phyloP scores from a whole-genome alignment of 2,329 filamentous ascomycete species.

The Aureobasidium leucospermi region DNA sequence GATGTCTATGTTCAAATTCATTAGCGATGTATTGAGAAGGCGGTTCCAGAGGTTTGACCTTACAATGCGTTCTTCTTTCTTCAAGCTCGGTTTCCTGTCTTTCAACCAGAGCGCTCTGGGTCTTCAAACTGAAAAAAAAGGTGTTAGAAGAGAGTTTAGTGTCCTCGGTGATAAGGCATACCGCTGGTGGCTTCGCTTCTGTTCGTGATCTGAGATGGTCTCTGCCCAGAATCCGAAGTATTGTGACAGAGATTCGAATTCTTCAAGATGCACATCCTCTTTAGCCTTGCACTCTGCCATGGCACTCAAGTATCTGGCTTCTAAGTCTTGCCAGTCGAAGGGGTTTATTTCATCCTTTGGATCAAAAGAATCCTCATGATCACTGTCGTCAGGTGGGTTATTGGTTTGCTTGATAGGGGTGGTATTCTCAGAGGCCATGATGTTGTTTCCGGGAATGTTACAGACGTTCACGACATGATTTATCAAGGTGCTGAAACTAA shows the following conservation, averaged over 20 bases:
- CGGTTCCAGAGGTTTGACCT: constrained; percentile 28
- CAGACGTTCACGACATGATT: too few species aligned
- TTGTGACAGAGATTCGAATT: constrained; percentile 46
- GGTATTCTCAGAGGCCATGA: neutral
- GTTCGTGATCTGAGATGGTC: constrained; percentile 63
- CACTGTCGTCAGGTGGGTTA: neutral
- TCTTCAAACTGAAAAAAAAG: constrained; percentile 56
- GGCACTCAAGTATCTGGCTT: constrained; percentile 59
- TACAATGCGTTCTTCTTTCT: constrained; percentile 74
- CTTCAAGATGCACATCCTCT: constrained; percentile 46
- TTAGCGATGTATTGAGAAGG: neutral
- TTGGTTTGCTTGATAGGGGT: neutral
- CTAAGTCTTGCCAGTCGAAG: constrained; percentile 75
- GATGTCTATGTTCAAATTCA: constrained; percentile 28
- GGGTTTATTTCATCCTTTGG: constrained; percentile 35
- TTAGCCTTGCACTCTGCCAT: constrained; percentile 55
- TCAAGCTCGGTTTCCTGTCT: constrained; percentile 64
- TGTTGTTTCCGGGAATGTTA: neutral
- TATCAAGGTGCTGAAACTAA: neutral
- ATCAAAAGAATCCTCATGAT: constrained; percentile 1
- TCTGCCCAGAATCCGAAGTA: constrained; percentile 75
- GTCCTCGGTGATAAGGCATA: constrained; percentile 26
- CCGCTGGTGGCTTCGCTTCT: constrained; percentile 71
- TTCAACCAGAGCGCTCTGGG: constrained; percentile 68
- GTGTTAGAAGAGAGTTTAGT: constrained; percentile 9